Conservation (phyloP, 306 rosid genomes). For the Lablab purpureus region DNA sequence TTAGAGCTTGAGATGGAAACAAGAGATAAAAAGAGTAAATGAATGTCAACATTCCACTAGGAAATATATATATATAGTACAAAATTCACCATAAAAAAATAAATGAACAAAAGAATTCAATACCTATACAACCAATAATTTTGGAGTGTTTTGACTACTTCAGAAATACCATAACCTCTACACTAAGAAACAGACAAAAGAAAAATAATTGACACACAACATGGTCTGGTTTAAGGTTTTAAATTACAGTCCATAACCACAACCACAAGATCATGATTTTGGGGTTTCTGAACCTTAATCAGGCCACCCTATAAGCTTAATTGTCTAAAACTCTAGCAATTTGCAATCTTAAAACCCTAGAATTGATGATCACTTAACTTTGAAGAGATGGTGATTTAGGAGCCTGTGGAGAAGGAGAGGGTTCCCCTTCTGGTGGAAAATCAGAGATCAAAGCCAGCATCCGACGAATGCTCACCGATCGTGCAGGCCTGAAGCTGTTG, state of each 20-base stretch:
- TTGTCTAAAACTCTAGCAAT: no score
- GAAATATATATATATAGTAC: constrained; percentile 5
- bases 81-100: background rate
- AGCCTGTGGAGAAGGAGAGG: constrained; percentile 58
- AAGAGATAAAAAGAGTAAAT: background rate
- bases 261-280: background rate
- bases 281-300: background rate
- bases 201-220: constrained; percentile 17
- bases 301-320: background rate
- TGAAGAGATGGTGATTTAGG: constrained; percentile 47
- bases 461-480: constrained; percentile 73
- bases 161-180: constrained; percentile 18
- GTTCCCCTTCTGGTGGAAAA: constrained; percentile 70
- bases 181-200: background rate
- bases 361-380: background rate
- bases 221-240: background rate
- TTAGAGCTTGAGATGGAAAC: background rate
- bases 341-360: background rate
- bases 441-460: constrained; percentile 74
- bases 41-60: constrained; percentile 22
- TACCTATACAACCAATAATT: constrained; percentile 4
- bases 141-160: constrained; percentile 8
- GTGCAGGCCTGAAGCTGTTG: constrained; percentile 69
- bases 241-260: background rate
- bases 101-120: constrained; percentile 44